Evolutionary conservation across 2,329 filamentous ascomycete species (phyloP).

Genomic region (Chrysosporium queenslandicum): DNA sequence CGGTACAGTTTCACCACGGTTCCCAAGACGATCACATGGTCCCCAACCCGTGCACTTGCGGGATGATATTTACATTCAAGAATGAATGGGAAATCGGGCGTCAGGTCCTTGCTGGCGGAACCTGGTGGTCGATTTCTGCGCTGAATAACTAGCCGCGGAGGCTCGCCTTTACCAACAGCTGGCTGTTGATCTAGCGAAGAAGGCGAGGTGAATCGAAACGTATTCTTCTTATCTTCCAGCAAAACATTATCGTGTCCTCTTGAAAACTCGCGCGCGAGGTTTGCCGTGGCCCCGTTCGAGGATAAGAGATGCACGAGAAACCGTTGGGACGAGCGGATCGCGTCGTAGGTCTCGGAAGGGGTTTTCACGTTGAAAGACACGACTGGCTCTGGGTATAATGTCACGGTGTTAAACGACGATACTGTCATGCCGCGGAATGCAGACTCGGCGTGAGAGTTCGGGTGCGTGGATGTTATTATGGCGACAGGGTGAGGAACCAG

Average conservation of each 20-base stretch:
- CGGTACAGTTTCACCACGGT: constrained; percentile 27
- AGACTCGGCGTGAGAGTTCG: constrained; percentile 21
- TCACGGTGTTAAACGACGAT: constrained; percentile 52
- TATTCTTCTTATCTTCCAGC: constrained; percentile 15
- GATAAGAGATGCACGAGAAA: constrained; percentile 47
- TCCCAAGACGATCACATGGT: constrained; percentile 35
- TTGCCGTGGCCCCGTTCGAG: constrained; percentile 25
- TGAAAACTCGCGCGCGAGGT: constrained; percentile 33
- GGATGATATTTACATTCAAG: constrained; percentile 33
- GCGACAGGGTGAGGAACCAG: constrained; percentile 48
- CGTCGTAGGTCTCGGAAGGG: constrained; percentile 47
- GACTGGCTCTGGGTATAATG: constrained; percentile 45
- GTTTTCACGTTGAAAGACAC: constrained; percentile 53
- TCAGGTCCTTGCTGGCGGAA: background rate
- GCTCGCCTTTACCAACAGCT: constrained; percentile 14
- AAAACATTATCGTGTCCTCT: constrained; percentile 31
- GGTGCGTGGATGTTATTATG: constrained; percentile 42
- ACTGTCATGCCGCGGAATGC: constrained; percentile 46
- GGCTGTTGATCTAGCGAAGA: constrained; percentile 1
- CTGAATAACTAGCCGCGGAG: constrained; percentile 15
- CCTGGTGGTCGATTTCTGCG: no score
- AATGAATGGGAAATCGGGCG: constrained; percentile 30
- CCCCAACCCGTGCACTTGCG: constrained; percentile 30
- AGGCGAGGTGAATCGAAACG: constrained; percentile 15
- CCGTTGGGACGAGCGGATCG: constrained; percentile 37